Evolutionary conservation across 1,284 basidiomycete genomes (phyloP), one percentile per base, ranked within the genome.

Genomic region (Ceratorhiza oryzae-sativae): DNA sequence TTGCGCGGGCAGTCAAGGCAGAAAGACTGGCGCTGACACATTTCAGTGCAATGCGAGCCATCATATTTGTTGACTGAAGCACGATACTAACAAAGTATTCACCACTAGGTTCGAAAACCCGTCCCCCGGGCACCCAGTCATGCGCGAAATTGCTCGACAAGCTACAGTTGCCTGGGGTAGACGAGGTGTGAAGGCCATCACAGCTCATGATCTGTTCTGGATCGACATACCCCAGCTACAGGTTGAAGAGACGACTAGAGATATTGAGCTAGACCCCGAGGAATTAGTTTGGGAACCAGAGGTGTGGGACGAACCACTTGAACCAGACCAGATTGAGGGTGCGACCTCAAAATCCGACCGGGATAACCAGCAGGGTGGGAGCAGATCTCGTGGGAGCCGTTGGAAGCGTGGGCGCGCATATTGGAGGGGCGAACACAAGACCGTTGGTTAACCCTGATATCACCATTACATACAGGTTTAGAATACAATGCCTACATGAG

Each of bases 11-110:
- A 0, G 84, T 93, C 68, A 82, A 84, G 4, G 92, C 93, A 13
- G 82, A 87, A 75, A 81, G 85, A 70, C 81, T 97, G 6, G 86
- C 91, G n/a, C 79, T 97, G 73, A 96, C 96, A 79, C 94, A 96
- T 79, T 91, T 95, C 61, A 90, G 92, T 62, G 84, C 84, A 71
- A 86, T 90, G 92, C 92, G 75, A 78, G 83, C 23, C 10, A 25
- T n/a, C 18, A 4, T 27, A 18, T n/a, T n/a, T 42, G 36, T 23
- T 46, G 3, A 20, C 39, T 46, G 36, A 5, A 8, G 46, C 39
- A n/a, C 30, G 36, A 39, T 39, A 58, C 65, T 58, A 1, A 58
- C 25, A 30, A 58, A 34, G n/a, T 9, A 15, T 32, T 15, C 15
- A 42, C 23, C 41, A 27, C 10, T 9, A 70, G 65, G 65, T 70